Evolutionary conservation across 176 grass and related monocot species (phyloP).

Genomic region (Bromus sterilis): DNA sequence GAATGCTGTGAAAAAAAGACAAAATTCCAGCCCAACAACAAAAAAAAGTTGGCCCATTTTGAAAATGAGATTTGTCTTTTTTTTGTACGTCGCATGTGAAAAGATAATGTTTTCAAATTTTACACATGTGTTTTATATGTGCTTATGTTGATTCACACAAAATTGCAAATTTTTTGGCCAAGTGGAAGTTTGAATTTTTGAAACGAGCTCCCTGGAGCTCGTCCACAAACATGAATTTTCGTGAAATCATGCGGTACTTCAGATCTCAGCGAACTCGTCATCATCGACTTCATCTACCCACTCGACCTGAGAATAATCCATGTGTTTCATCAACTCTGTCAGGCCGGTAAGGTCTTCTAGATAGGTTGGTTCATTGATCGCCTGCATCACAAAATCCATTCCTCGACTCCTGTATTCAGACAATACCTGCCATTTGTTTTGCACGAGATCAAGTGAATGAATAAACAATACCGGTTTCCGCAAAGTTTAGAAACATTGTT

Average conservation of each 20-base stretch:
- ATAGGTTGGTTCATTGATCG: conserved; percentile 78
- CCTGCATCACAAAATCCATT: conserved; percentile 67
- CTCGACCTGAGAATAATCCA: conserved; percentile 37
- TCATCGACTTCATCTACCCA: conserved; percentile 54
- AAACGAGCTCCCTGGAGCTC: too few relatives aligned
- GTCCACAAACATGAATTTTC: too few relatives aligned
- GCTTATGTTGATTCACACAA: too few relatives aligned
- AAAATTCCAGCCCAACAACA: too few relatives aligned
- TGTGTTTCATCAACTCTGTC: conserved; percentile 62
- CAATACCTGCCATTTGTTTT: conserved; percentile 47
- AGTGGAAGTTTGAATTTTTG: too few relatives aligned
- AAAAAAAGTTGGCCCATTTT: too few relatives aligned
- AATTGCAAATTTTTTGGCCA: too few relatives aligned
- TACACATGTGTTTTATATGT: too few relatives aligned
- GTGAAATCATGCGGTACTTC: conserved; percentile 1
- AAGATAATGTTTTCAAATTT: too few relatives aligned
- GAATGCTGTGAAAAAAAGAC: too few relatives aligned
- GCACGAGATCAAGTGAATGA: neutral
- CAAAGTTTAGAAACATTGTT: neutral
- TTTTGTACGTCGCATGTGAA: too few relatives aligned
- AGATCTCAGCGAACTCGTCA: conserved; percentile 20
- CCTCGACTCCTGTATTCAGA: conserved; percentile 59
- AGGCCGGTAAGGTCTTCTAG: conserved; percentile 79
- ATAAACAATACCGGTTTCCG: neutral
- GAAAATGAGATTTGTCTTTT: too few relatives aligned